Evolutionary conservation across 2,329 filamentous ascomycete species (phyloP).

Genomic region (Thielaviopsis euricoi): DNA sequence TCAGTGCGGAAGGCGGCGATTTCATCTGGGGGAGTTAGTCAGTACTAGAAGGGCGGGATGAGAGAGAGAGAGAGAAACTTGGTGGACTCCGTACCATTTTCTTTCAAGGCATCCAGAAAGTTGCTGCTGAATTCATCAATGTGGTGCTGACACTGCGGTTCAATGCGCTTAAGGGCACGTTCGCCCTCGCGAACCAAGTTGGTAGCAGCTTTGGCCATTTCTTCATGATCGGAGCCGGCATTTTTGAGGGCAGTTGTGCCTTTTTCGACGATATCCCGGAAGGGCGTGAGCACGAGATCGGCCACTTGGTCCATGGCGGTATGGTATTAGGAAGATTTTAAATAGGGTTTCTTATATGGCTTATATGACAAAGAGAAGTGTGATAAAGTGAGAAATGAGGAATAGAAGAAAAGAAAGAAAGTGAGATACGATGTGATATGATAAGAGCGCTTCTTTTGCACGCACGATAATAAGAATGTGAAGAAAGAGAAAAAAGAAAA

Average conservation of each 20-base stretch:
- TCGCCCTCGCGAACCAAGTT: slow-evolving; percentile 31
- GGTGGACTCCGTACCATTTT: slow-evolving; percentile 30
- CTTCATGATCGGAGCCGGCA: slow-evolving; percentile 24
- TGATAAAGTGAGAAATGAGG: no score
- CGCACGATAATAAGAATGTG: no score
- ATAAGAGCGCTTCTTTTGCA: no score
- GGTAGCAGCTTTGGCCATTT: slow-evolving; percentile 34
- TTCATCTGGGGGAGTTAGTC: slow-evolving; percentile 23
- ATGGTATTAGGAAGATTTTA: no score
- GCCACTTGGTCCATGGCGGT: slow-evolving; percentile 23
- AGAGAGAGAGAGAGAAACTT: not conserved
- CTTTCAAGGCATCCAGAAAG: slow-evolving; percentile 35
- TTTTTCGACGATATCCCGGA: slow-evolving; percentile 36
- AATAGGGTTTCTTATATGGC: no score
- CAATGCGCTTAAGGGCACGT: slow-evolving; percentile 31
- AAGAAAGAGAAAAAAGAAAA: no score
- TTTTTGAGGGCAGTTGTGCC: slow-evolving; percentile 30
- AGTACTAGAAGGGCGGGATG: not conserved
- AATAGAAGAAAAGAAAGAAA: no score
- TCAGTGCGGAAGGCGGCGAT: slow-evolving; percentile 31
- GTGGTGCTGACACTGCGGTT: slow-evolving; percentile 32
- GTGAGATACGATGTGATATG: no score
- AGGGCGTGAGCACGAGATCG: slow-evolving; percentile 32
- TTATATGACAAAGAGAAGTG: no score
- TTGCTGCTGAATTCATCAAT: slow-evolving; percentile 30